Evolutionary conservation across 805 yeast species (phyloP).

Genomic region (Candida takata): DNA sequence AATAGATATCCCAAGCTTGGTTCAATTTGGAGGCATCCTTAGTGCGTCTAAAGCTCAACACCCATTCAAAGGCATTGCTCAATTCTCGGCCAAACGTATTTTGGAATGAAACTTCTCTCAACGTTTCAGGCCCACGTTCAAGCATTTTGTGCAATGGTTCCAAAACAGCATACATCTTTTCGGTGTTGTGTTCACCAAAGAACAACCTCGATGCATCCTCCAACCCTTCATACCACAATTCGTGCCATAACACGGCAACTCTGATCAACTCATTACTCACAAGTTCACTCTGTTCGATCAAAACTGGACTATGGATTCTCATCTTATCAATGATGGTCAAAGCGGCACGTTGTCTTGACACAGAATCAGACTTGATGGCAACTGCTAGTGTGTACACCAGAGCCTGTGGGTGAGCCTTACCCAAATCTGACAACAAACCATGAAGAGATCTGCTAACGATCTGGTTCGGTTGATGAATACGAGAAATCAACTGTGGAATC

Average conservation of each 20-base stretch:
- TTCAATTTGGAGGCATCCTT: slow-evolving; percentile 83
- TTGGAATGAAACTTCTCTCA: slow-evolving; percentile 87
- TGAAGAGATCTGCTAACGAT: slow-evolving; percentile 74
- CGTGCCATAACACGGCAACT: slow-evolving; percentile 96
- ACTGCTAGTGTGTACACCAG: slow-evolving; percentile 92
- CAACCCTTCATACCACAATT: slow-evolving; percentile 94
- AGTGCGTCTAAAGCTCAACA: slow-evolving; percentile 73
- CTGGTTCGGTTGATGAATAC: slow-evolving; percentile 92
- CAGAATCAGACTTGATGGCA: slow-evolving; percentile 89
- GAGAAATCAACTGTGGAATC: slow-evolving; percentile 89
- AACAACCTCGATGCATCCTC: slow-evolving; percentile 94
- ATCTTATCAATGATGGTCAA: slow-evolving; percentile 83
- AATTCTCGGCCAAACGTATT: slow-evolving; percentile 92
- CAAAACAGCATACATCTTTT: slow-evolving; percentile 85
- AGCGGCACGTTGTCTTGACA: slow-evolving; percentile 87
- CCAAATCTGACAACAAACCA: slow-evolving; percentile 76
- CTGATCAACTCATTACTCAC: slow-evolving; percentile 92
- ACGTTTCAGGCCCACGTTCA: slow-evolving; percentile 83
- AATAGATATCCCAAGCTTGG: slow-evolving; percentile 97
- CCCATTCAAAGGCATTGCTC: slow-evolving; percentile 91
- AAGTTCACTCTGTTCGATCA: slow-evolving; percentile 88
- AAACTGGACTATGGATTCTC: slow-evolving; percentile 75
- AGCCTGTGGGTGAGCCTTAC: slow-evolving; percentile 96
- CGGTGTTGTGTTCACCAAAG: slow-evolving; percentile 91
- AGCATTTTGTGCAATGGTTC: slow-evolving; percentile 85